Base-by-base conservation (phyloP, 1,139 yeast species). In the Eremothecium sinecaudum region DNA sequence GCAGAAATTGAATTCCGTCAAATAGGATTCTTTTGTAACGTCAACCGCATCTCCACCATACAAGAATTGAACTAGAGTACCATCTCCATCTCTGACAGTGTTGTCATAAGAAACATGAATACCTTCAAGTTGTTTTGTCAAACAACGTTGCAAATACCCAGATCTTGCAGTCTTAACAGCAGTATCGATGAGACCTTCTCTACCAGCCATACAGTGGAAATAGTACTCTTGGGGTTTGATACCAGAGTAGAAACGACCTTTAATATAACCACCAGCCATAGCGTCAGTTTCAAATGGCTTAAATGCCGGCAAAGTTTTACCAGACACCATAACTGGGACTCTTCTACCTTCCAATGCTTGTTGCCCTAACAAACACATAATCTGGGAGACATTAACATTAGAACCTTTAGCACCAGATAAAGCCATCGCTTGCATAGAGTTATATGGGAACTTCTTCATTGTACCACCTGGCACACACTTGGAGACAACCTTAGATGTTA, bases 121-220 rank as follows among this genome's bases (percentile, higher is more conserved):
- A 67, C 98, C 98, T 63, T 92, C 99, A 47, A 92, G 71, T 64
- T 90, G 98, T 63, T 92, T 92, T 43, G 95, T 90, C 64, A 92
- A 73, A 74, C 98, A 92, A 67, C 99, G 80, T 66, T 92, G 99
- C 61, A 92, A 73, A 65, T 92, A 92, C 58, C 99, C 99, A 37
- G 98, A 87, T 66, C 96, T 80, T 17, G 97, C 84, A 7, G 99
- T 92, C 65, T 92, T 92, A 47, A 92, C 98, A 36, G 99, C 98
- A 39, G 99, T 92, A 71, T 92, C 99, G 66, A 92, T 92, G 58
- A 92, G 74, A 65, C 99, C 99, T 71, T 92, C 99, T 69, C 99
- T 80, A 62, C 99, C 99, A 39, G 99, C 99, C 99, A 92, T 92
- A 71, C 98, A 90, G 67, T 92, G 99, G 90, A 92, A 92, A 58